Conservation (phyloP, 2,329 filamentous ascomycete genomes). For the Fusarium praegraminearum region DNA sequence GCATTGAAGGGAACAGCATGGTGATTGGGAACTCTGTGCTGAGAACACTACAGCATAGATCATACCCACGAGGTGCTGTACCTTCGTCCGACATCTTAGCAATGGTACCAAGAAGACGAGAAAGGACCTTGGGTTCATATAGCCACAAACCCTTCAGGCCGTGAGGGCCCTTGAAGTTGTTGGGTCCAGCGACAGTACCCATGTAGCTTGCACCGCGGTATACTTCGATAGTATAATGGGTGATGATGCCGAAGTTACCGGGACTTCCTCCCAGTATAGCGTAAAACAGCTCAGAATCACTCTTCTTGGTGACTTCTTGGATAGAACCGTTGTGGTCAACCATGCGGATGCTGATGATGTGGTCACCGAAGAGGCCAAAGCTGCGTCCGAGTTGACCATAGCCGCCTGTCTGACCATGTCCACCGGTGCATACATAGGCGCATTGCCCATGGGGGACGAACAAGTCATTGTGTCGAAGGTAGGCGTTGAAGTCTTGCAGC, state of each 20-base stretch:
- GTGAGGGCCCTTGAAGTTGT: constrained; percentile 36
- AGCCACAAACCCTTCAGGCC: constrained; percentile 56
- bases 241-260: constrained; percentile 68
- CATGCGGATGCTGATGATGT: constrained; percentile 62
- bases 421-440: constrained; percentile 59
- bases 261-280: constrained; percentile 69
- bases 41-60: constrained; percentile 61
- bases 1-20: constrained; percentile 53
- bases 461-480: constrained; percentile 54
- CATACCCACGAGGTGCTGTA: constrained; percentile 59
- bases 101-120: constrained; percentile 54
- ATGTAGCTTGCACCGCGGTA: constrained; percentile 53
- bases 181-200: constrained; percentile 43
- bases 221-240: constrained; percentile 62
- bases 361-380: constrained; percentile 67
- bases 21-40: constrained; percentile 55
- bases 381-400: constrained; percentile 61
- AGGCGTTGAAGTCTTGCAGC: constrained; percentile 58
- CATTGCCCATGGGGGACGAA: constrained; percentile 63
- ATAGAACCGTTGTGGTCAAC: constrained; percentile 61
- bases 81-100: constrained; percentile 60
- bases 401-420: constrained; percentile 62
- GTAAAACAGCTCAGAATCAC: constrained; percentile 69
- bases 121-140: constrained; percentile 55
- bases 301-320: constrained; percentile 59